Percentiles rank a stretch among this genome's conserved stretches.
Conservation (phyloP, 2,329 filamentous ascomycete species). For the Nothophaeocryptopus gaeumannii region DNA sequence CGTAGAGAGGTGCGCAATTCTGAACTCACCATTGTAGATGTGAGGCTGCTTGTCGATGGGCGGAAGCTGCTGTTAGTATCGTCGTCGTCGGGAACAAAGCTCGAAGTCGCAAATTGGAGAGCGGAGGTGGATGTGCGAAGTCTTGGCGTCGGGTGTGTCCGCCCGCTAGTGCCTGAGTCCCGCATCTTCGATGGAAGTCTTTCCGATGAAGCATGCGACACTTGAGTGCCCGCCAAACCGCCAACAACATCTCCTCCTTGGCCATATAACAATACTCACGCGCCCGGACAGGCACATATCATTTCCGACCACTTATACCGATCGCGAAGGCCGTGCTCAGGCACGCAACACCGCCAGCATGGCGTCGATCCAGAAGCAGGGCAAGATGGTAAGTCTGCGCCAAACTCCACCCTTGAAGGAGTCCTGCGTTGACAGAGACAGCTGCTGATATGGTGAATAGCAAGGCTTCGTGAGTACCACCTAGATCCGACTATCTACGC, state of each 20-base stretch:
- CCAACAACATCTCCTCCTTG: neutral
- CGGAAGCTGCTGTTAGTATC: slow-evolving; percentile 14
- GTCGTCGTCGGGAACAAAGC: slow-evolving; percentile 1
- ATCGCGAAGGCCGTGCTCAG: slow-evolving; percentile 39
- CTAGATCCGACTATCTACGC: slow-evolving; percentile 4
- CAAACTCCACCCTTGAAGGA: slow-evolving; percentile 21
- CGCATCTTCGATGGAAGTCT: neutral
- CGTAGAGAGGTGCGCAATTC: slow-evolving; percentile 7
- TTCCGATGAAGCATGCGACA: neutral
- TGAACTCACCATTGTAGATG: slow-evolving; percentile 50
- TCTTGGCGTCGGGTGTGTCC: neutral
- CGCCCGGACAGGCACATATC: neutral
- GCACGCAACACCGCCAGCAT: slow-evolving; percentile 40
- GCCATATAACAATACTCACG: neutral
- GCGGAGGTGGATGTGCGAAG: neutral
- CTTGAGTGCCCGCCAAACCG: neutral
- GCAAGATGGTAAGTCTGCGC: slow-evolving; percentile 86
- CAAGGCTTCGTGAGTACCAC: slow-evolving; percentile 61
- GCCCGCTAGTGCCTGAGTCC: neutral
- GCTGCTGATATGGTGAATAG: slow-evolving; percentile 47
- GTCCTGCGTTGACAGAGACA: slow-evolving; percentile 44
- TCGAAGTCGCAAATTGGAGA: neutral
- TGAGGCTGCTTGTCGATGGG: slow-evolving; percentile 26
- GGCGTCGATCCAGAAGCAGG: slow-evolving; percentile 67
- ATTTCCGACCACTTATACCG: neutral